These are phyloP conservation scores for Lepidium aucheri DNA, from an alignment of 345 rosid species.

Conservation along the genomic window DNA sequence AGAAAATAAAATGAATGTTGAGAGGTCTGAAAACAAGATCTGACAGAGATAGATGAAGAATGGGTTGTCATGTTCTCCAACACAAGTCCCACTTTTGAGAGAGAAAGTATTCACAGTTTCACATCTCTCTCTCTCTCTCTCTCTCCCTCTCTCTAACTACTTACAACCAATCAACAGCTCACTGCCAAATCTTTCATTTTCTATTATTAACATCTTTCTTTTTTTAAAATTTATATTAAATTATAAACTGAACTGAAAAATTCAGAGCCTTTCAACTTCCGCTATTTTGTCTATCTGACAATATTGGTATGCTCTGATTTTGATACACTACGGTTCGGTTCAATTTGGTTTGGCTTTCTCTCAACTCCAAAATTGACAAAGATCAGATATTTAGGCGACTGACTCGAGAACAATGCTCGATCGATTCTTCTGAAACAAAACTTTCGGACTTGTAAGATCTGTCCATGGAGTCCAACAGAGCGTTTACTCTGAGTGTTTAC, in stretches of 20 bases:
- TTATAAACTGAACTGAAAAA: background rate
- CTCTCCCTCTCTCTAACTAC: slow-evolving; percentile 17
- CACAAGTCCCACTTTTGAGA: slow-evolving; percentile 31
- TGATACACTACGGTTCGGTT: background rate
- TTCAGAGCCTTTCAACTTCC: slow-evolving; percentile 9
- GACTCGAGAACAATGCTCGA: background rate
- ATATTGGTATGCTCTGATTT: background rate
- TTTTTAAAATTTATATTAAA: too few relatives aligned
- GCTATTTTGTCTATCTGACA: background rate
- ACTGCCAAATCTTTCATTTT: slow-evolving; percentile 10
- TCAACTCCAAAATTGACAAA: background rate
- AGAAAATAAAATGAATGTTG: background rate
- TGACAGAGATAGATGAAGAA: slow-evolving; percentile 28
- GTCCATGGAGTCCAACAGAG: slow-evolving; percentile 12
- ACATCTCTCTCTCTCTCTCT: slow-evolving; percentile 18
- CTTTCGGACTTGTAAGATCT: slow-evolving; percentile 8
- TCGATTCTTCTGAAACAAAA: too few relatives aligned
- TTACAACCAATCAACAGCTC: slow-evolving; percentile 31
- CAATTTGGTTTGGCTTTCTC: background rate
- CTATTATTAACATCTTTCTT: background rate
- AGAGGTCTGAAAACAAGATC: slow-evolving; percentile 28
- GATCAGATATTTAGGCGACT: background rate
- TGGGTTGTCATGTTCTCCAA: slow-evolving; percentile 36
- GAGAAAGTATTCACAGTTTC: background rate
- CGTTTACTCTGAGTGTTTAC: background rate